phyloP scores from a whole-genome alignment of 169 alveolate genomes.

The Prorocentrum cordatum region DNA sequence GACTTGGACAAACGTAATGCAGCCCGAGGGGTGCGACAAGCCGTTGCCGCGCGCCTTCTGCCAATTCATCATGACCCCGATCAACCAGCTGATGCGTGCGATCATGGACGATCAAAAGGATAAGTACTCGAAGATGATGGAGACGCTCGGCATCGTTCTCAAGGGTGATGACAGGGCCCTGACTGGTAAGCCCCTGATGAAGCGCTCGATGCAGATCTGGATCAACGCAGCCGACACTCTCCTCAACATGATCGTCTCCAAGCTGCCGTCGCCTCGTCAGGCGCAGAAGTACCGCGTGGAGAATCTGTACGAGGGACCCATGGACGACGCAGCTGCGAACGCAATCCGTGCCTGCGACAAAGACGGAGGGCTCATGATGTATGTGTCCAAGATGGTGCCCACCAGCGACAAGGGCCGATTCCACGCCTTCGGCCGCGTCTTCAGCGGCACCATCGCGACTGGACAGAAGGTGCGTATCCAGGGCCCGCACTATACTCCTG shows the following conservation, averaged over 20 bases:
- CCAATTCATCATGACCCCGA: conserved; percentile 95
- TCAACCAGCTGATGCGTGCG: conserved; percentile 86
- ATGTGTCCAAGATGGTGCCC: conserved; percentile 99
- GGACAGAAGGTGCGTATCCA: conserved; percentile 86
- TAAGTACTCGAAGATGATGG: conserved; percentile 85
- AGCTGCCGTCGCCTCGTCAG: conserved; percentile 40
- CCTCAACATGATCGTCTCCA: conserved; percentile 94
- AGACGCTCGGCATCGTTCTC: conserved; percentile 86
- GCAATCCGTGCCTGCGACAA: conserved; percentile 47
- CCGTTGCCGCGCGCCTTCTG: conserved; percentile 80
- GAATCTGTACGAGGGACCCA: conserved; percentile 77
- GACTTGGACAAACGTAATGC: conserved; percentile 86
- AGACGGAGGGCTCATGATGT: conserved; percentile 78
- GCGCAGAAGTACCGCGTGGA: conserved; percentile 68
- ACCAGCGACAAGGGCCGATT: conserved; percentile 98
- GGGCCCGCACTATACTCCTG: conserved; percentile 63
- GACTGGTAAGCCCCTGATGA: conserved; percentile 93
- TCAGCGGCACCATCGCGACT: conserved; percentile 98
- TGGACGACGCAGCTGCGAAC: conserved; percentile 50
- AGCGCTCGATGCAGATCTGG: conserved; percentile 98
- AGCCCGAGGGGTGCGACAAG: conserved; percentile 80
- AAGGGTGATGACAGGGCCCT: conserved; percentile 92
- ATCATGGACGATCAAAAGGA: conserved; percentile 89
- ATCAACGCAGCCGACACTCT: conserved; percentile 98
- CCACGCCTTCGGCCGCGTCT: conserved; percentile 99